Evolutionary conservation across 169 alveolate genomes (phyloP).

Genomic region (Sarcocystis neurona): DNA sequence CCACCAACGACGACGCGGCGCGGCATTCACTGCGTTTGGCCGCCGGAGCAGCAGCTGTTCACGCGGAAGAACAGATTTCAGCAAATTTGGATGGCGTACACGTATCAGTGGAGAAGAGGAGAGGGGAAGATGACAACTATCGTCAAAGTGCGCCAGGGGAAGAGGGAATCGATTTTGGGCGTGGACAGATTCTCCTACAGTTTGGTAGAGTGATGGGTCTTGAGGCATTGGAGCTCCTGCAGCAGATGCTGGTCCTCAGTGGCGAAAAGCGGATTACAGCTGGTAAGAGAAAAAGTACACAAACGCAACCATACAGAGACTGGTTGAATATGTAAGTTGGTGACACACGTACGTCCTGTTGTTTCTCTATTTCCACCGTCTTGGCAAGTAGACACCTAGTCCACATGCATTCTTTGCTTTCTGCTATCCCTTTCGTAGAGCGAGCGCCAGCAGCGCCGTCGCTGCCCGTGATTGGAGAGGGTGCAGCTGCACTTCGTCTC

Average conservation of each 20-base stretch:
- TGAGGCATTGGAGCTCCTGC: constrained; percentile 1
- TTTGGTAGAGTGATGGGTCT: constrained; percentile 12
- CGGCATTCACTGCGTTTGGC: too few relatives aligned
- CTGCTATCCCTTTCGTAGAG: too few relatives aligned
- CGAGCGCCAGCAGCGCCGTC: not conserved
- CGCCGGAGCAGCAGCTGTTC: too few relatives aligned
- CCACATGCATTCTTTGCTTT: too few relatives aligned
- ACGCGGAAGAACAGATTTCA: too few relatives aligned
- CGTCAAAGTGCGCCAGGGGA: not conserved
- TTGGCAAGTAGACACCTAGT: too few relatives aligned
- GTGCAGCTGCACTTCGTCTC: not conserved
- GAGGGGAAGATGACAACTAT: not conserved
- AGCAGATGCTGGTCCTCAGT: not conserved
- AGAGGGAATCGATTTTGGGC: too few relatives aligned
- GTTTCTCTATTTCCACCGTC: too few relatives aligned
- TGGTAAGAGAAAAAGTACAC: not conserved
- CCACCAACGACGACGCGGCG: too few relatives aligned
- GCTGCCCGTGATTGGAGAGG: not conserved
- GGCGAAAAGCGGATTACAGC: not conserved
- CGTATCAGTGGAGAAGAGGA: not conserved
- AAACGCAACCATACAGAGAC: not conserved
- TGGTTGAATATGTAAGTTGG: too few relatives aligned
- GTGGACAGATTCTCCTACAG: not conserved
- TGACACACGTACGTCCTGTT: too few relatives aligned
- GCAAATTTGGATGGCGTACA: too few relatives aligned